phyloP scores from a whole-genome alignment of 257 asterid genomes.

The Parsonsia alboflavescens region DNA sequence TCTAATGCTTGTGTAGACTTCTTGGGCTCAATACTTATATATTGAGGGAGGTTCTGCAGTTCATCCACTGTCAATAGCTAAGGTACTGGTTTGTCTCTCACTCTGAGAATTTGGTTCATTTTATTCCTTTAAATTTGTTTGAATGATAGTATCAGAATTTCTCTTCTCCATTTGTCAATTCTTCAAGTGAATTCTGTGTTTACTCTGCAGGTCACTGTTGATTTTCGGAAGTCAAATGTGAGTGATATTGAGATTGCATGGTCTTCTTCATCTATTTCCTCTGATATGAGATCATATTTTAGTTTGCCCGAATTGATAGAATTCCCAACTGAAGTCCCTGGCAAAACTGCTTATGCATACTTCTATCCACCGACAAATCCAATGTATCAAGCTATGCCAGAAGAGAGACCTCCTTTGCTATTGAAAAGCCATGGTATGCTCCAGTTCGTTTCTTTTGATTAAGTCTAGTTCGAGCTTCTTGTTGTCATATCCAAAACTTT shows the following conservation, averaged over 20 bases:
- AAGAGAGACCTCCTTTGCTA: conserved; percentile 84
- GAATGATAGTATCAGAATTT: neutral
- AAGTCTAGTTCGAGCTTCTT: too few relatives aligned
- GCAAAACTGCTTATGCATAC: conserved; percentile 85
- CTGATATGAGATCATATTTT: conserved; percentile 39
- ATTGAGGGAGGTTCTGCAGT: conserved; percentile 87
- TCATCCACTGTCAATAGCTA: conserved; percentile 74
- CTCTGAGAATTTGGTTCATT: neutral
- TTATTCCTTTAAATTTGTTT: conserved; percentile 1
- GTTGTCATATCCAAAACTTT: too few relatives aligned
- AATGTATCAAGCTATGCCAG: conserved; percentile 51
- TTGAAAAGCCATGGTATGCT: conserved; percentile 82
- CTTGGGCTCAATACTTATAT: conserved; percentile 52
- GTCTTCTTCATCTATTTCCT: conserved; percentile 62
- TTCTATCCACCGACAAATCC: conserved; percentile 92
- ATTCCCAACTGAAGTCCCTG: conserved; percentile 85
- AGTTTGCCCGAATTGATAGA: conserved; percentile 77
- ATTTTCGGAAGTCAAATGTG: conserved; percentile 61
- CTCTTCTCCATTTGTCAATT: neutral
- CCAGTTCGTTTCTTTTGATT: conserved; percentile 1
- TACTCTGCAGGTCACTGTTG: conserved; percentile 56
- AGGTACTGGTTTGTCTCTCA: conserved; percentile 41
- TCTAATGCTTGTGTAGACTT: conserved; percentile 45
- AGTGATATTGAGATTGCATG: conserved; percentile 57
- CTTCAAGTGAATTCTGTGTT: conserved; percentile 9